Evolutionary conservation across 108 stramenopile species (phyloP).

Genomic region (Skeletonema tropicum): DNA sequence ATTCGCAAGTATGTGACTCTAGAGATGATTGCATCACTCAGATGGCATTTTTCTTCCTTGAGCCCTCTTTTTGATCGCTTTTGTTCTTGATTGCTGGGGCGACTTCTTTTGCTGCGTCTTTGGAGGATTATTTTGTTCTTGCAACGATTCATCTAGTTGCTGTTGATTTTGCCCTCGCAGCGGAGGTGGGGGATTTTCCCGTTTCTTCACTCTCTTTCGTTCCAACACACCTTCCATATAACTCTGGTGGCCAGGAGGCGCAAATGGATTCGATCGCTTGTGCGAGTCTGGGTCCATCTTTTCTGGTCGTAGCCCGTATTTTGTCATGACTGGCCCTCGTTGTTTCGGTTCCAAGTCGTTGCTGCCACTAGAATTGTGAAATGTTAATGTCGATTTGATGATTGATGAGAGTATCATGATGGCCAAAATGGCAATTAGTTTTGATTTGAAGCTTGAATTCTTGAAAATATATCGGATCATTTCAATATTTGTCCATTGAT

Average conservation of each 20-base stretch:
- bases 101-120: not conserved
- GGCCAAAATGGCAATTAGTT: not conserved
- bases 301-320: not conserved
- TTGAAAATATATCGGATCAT: not conserved
- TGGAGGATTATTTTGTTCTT: not conserved
- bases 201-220: constrained; percentile 5
- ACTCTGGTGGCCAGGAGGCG: constrained; percentile 3
- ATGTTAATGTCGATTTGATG: not conserved
- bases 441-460: constrained; percentile 7
- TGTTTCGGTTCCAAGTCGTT: not conserved
- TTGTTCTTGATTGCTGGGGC: not conserved
- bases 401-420: not conserved
- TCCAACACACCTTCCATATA: constrained; percentile 23
- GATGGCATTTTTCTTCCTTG: not conserved
- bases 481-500: constrained; percentile 18
- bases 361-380: not conserved
- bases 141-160: not conserved
- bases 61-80: not conserved
- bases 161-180: not conserved
- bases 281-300: constrained; percentile 14
- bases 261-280: constrained; percentile 14
- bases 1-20: too few relatives aligned
- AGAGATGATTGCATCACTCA: not conserved
- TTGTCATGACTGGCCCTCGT: not conserved
- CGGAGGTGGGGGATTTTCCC: not conserved